Evolutionary conservation across 2,329 filamentous ascomycete genomes (phyloP).

Genomic region (Trichophyton mentagrophytes): DNA sequence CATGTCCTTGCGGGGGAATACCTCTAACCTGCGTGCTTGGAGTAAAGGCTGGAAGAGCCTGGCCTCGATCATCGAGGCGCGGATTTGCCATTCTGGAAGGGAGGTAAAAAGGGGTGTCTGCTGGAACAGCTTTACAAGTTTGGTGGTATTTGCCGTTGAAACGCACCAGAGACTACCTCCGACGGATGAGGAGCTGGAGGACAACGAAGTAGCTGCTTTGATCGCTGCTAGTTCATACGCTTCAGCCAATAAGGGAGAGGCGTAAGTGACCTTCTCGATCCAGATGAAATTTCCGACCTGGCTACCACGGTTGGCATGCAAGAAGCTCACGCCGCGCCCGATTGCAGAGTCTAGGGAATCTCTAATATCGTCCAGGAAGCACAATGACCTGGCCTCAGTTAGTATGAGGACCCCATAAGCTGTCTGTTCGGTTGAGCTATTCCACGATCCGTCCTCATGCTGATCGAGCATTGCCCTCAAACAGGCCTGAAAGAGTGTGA

Average conservation of each 20-base stretch:
- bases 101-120: no score
- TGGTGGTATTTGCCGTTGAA: no score
- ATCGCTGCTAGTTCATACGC: slow-evolving; percentile 22
- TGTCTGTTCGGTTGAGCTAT: no score
- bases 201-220: slow-evolving; percentile 6
- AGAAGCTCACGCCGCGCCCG: not conserved
- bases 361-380: not conserved
- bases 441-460: no score
- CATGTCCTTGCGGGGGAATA: slow-evolving; percentile 12
- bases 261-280: slow-evolving; percentile 17
- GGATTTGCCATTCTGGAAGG: not conserved
- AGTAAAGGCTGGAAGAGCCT: slow-evolving; percentile 7
- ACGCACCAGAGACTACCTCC: no score
- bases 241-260: slow-evolving; percentile 15
- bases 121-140: no score
- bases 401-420: no score
- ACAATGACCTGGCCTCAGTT: not conserved
- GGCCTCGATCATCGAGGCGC: slow-evolving; percentile 7
- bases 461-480: no score
- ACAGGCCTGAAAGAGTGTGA: no score
- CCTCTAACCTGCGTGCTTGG: slow-evolving; percentile 5
- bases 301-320: not conserved
- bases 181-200: no score
- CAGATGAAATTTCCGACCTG: slow-evolving; percentile 8
- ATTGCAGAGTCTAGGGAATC: not conserved